Evolutionary conservation across 768 basidiomycete species (phyloP), one percentile per base, ranked within the genome.

Genomic region (Boletellus sp.): DNA sequence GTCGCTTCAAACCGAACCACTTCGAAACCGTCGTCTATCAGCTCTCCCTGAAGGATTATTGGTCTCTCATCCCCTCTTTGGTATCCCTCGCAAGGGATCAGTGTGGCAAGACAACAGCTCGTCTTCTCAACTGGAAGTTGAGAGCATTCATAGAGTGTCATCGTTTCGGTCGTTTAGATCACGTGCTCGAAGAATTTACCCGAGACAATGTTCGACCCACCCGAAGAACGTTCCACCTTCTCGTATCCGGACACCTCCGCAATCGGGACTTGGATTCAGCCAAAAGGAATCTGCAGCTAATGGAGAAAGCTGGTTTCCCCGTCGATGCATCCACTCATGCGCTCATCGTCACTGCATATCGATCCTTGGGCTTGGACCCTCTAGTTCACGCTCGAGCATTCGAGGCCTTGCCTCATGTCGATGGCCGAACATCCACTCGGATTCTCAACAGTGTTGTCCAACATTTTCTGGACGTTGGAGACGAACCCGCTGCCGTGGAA

Each of bases 371-470:
- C 13, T 68, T 72, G 23, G 81, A 87, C 59, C 56, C 59, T 9
- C 67, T 77, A 48, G 78, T 90, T 22, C 75, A 81, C 57, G 63
- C 69, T 36, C 74, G 72, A 45, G 79, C 80, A 1, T 58, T 87
- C 51, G 69, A 72, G 28, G 70, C 70, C 23, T 60, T 90, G 36
- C 67, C 58, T 33, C 59, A 67, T 20, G 62, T 83, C 51, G 69
- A 71, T 52, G 57, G 56, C 13, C 64, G 54, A 3, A 66, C 69
- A 1, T 74, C 78, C 35, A 78, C 81, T n/a, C 64, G 67, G 24
- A 74, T 82, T n/a, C 61, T 90, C 63, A 91, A 91, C 73, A 76
- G 75, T 51, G 69, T 90, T n/a, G 72, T 89, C 38, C 79, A 79
- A 53, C 73, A 83, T 35, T 73, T 78, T 39, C 62, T 91, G 35